Percentiles rank a stretch among this genome's conserved stretches.
phyloP scores from a whole-genome alignment of 495 filamentous ascomycete genomes.

The Penicillium simplicissimum region DNA sequence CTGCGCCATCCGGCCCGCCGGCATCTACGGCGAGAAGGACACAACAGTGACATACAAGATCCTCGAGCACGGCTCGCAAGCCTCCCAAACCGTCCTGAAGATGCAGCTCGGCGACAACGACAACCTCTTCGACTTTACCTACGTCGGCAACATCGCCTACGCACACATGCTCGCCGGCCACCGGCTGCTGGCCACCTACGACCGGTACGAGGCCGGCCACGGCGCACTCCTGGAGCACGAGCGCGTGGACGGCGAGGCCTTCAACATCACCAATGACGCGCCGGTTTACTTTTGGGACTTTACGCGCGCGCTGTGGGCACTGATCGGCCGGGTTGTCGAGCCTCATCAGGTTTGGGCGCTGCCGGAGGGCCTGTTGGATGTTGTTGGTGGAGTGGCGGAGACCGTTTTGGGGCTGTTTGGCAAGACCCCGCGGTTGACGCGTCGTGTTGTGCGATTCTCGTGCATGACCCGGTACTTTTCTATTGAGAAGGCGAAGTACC shows the following conservation, averaged over 20 bases:
- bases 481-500: conserved; percentile 77
- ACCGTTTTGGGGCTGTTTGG: conserved; percentile 63
- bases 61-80: conserved; percentile 42
- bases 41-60: conserved; percentile 65
- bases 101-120: conserved; percentile 87
- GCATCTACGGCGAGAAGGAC: conserved; percentile 91
- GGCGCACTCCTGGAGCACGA: conserved; percentile 69
- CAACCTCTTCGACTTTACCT: conserved; percentile 67
- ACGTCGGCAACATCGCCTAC: conserved; percentile 55
- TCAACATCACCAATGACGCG: conserved; percentile 91
- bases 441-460: conserved; percentile 69
- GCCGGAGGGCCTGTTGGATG: conserved; percentile 59
- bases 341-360: conserved; percentile 71
- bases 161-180: conserved; percentile 56
- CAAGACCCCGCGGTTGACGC: conserved; percentile 74
- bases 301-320: conserved; percentile 72
- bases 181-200: conserved; percentile 64
- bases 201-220: conserved; percentile 51
- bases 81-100: conserved; percentile 61
- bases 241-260: conserved; percentile 87
- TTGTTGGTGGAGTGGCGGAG: conserved; percentile 71
- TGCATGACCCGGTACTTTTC: conserved; percentile 86
- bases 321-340: conserved; percentile 63
- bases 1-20: conserved; percentile 77
- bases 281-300: conserved; percentile 98